Conservation (phyloP, 257 asterid species). For the Solanum pimpinellifolium region DNA sequence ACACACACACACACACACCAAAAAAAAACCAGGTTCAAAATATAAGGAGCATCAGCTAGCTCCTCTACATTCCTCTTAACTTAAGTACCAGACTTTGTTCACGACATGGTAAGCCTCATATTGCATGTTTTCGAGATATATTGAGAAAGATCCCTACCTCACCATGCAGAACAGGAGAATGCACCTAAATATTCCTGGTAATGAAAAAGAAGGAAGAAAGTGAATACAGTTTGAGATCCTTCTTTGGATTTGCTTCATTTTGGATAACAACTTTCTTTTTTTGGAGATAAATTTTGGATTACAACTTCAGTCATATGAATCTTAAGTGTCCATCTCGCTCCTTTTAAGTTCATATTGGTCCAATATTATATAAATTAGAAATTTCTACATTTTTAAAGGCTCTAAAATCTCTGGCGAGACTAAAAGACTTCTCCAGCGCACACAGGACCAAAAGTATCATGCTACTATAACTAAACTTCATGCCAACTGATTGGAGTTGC, state of each 20-base stretch:
- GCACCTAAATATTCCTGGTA: not conserved
- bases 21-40: not conserved
- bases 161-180: not conserved
- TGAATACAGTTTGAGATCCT: not conserved
- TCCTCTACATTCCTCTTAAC: not conserved
- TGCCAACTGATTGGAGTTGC: not conserved
- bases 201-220: not conserved
- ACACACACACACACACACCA: accelerated
- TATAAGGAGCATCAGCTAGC: not conserved
- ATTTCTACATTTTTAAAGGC: not conserved
- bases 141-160: not conserved
- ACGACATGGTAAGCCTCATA: not conserved
- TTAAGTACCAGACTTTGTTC: not conserved
- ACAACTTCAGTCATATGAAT: not conserved
- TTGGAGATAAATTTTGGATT: not conserved
- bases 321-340: not conserved
- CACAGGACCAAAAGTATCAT: not conserved
- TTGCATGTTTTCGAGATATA: not conserved
- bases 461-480: not conserved
- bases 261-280: not conserved
- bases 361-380: not conserved
- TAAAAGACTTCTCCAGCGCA: not conserved
- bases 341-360: not conserved
- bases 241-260: not conserved
- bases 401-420: not conserved